Conservation (phyloP, 176 grass and related monocot species). For the Pharus latifolius region DNA sequence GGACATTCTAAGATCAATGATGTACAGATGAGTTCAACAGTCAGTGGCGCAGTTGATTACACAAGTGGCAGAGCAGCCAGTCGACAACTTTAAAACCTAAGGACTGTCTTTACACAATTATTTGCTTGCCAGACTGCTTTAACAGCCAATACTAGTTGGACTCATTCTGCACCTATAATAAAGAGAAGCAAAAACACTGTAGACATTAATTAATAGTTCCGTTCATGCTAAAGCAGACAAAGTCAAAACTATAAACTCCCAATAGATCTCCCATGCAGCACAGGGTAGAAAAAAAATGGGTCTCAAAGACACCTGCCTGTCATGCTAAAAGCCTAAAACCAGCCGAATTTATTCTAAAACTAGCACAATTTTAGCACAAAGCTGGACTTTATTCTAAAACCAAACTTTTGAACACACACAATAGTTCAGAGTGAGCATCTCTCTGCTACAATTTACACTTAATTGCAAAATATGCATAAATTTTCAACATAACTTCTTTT, state of each 20-base stretch:
- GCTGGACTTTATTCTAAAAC: background rate
- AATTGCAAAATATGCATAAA: background rate
- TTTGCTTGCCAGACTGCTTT: background rate
- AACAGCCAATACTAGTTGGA: background rate
- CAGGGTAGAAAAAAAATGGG: background rate
- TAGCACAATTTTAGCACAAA: background rate
- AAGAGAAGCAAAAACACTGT: no score
- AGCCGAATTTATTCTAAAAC: background rate
- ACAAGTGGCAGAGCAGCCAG: background rate
- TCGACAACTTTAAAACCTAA: background rate
- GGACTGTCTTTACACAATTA: background rate
- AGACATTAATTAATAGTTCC: no score
- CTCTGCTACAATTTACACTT: no score
- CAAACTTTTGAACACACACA: background rate
- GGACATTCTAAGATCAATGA: background rate
- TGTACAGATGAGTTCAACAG: background rate
- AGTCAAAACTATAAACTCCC: no score
- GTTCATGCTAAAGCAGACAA: no score
- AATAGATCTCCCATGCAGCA: background rate
- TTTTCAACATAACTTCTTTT: background rate
- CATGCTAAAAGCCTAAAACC: background rate
- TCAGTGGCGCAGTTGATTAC: background rate
- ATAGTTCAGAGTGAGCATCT: no score
- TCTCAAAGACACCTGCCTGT: background rate
- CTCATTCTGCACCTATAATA: background rate